Percentiles rank a stretch among this genome's conserved stretches.
Conservation (phyloP, 1,284 basidiomycete species). For the Peniophora sp. region DNA sequence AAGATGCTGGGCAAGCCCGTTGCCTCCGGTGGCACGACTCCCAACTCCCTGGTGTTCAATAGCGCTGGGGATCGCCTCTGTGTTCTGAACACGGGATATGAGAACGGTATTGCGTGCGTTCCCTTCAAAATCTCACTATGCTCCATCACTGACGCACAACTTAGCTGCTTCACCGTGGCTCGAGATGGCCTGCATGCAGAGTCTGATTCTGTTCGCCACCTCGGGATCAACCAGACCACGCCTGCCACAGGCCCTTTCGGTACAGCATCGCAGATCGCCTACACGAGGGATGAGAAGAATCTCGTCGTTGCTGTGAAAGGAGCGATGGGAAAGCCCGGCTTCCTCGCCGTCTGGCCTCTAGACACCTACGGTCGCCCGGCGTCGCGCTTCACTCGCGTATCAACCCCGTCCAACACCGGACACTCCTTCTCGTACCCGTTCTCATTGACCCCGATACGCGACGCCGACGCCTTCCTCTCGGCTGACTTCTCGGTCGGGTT, state of each 20-base stretch:
- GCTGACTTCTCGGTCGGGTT: not conserved
- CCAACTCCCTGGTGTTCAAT: not conserved
- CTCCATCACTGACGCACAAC: not conserved
- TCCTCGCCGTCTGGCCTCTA: not conserved
- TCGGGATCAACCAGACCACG: slow-evolving; percentile 35
- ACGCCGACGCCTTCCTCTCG: not conserved
- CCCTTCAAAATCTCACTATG: not conserved
- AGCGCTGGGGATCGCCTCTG: not conserved
- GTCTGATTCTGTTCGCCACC: slow-evolving; percentile 26
- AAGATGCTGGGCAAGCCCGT: not conserved
- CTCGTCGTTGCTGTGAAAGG: not conserved
- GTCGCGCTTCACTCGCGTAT: not conserved
- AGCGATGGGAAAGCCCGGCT: not conserved
- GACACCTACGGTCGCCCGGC: not conserved
- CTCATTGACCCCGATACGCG: not conserved
- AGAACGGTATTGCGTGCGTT: slow-evolving; percentile 32
- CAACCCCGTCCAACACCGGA: slow-evolving; percentile 11
- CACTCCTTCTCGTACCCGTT: not conserved
- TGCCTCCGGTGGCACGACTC: not conserved
- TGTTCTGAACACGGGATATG: slow-evolving; percentile 21
- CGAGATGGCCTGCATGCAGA: slow-evolving; percentile 26
- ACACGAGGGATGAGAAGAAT: not conserved
- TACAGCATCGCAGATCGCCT: slow-evolving; percentile 7
- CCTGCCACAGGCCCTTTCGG: slow-evolving; percentile 23
- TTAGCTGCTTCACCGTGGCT: slow-evolving; percentile 29